These are phyloP conservation scores for Daldinia childiae DNA, from an alignment of 495 filamentous ascomycete species.

Conservation along the genomic window DNA sequence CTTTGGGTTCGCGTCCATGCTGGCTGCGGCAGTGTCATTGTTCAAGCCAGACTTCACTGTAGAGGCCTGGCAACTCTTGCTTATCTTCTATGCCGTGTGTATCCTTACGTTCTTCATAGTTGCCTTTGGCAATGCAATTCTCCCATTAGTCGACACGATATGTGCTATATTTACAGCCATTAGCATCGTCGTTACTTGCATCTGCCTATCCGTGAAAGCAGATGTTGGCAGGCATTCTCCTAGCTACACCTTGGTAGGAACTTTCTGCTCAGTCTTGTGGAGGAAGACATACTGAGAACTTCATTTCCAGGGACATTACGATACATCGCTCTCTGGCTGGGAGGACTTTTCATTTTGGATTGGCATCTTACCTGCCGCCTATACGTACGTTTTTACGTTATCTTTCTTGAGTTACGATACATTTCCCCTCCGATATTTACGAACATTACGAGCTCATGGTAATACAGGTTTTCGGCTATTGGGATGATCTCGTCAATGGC, in stretches of 20 bases:
- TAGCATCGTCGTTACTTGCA: conserved; percentile 43
- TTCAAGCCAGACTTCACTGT: conserved; percentile 54
- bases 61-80: conserved; percentile 60
- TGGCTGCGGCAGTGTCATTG: conserved; percentile 62
- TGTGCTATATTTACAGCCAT: conserved; percentile 52
- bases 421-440: not conserved
- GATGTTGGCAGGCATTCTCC: conserved; percentile 59
- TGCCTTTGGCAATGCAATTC: conserved; percentile 63
- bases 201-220: conserved; percentile 65
- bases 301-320: conserved; percentile 62
- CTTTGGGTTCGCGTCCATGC: conserved; percentile 64
- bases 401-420: not conserved
- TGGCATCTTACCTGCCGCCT: conserved; percentile 62
- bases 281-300: conserved; percentile 52
- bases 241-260: conserved; percentile 47
- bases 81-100: conserved; percentile 64
- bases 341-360: conserved; percentile 63
- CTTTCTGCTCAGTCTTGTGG: conserved; percentile 51
- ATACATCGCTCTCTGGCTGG: conserved; percentile 64
- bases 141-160: conserved; percentile 64
- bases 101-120: conserved; percentile 62
- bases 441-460: conserved; percentile 5
- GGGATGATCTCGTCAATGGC: conserved; percentile 70
- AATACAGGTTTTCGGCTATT: conserved; percentile 59
- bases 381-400: conserved; percentile 50